Evolutionary conservation across 805 yeast genomes (phyloP).

Genomic region (Nadsonia fulvescens): DNA sequence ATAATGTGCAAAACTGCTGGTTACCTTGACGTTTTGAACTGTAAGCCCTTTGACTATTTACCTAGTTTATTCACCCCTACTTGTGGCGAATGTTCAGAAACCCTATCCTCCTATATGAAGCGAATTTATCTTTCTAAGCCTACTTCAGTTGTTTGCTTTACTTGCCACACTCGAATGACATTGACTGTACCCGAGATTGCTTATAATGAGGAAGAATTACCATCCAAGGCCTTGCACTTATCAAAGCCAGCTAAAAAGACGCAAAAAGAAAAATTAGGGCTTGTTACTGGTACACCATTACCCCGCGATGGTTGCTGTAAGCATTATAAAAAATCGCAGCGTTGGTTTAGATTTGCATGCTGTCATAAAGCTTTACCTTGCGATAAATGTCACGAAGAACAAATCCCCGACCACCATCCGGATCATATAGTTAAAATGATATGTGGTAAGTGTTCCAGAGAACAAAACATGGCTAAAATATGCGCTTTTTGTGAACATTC

Average conservation of each 20-base stretch:
- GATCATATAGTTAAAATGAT: slow-evolving; percentile 24
- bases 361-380: slow-evolving; percentile 25
- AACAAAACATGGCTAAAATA: slow-evolving; percentile 35
- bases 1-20: slow-evolving; percentile 17
- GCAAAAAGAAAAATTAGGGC: slow-evolving; percentile 15
- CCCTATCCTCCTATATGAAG: slow-evolving; percentile 14
- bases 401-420: slow-evolving; percentile 8
- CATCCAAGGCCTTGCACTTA: no score
- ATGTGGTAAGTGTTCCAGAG: slow-evolving; percentile 53
- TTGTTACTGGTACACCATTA: slow-evolving; percentile 72
- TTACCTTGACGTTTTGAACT: slow-evolving; percentile 22
- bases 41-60: slow-evolving; percentile 19
- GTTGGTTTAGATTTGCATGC: slow-evolving; percentile 28
- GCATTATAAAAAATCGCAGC: slow-evolving; percentile 23
- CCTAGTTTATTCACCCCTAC: slow-evolving; percentile 21
- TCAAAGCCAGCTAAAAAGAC: slow-evolving; percentile 7
- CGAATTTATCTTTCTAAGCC: slow-evolving; percentile 19
- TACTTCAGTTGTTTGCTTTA: slow-evolving; percentile 17
- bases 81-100: slow-evolving; percentile 19
- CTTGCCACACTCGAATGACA: slow-evolving; percentile 21
- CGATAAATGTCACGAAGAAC: slow-evolving; percentile 24
- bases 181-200: slow-evolving; percentile 17
- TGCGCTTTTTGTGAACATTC: slow-evolving; percentile 24
- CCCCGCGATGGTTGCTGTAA: slow-evolving; percentile 61
- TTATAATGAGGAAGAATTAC: slow-evolving; percentile 13